Conservation (phyloP, 495 filamentous ascomycete genomes). For the Cryomyces minteri region DNA sequence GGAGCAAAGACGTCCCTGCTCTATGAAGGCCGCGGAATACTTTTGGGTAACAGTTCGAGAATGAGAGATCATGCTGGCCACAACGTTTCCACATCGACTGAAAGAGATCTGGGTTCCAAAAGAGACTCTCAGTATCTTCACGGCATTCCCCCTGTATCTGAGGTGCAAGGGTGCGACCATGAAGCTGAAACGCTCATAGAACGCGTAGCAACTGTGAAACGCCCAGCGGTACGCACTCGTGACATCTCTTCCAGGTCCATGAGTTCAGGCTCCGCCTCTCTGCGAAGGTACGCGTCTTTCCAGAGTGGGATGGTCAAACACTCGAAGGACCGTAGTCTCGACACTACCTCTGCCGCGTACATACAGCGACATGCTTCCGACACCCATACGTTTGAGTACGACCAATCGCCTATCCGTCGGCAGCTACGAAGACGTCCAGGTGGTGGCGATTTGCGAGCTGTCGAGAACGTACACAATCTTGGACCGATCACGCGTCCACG, state of each 20-base stretch:
- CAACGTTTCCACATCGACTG: background rate
- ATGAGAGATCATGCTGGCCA: background rate
- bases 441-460: slow-evolving; percentile 74
- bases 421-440: slow-evolving; percentile 74
- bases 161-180: background rate
- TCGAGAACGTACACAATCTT: slow-evolving; percentile 51
- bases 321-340: slow-evolving; percentile 38
- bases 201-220: background rate
- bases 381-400: too few relatives aligned
- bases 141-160: background rate
- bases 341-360: slow-evolving; percentile 18
- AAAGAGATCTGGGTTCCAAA: background rate
- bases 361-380: too few relatives aligned
- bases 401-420: slow-evolving; percentile 23
- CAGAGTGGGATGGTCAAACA: slow-evolving; percentile 49
- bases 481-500: slow-evolving; percentile 41
- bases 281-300: slow-evolving; percentile 52
- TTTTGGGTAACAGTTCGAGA: background rate
- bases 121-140: background rate
- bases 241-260: slow-evolving; percentile 11
- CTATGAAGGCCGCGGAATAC: too few relatives aligned
- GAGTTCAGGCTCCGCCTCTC: slow-evolving; percentile 10
- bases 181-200: background rate
- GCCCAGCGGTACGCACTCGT: background rate
- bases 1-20: too few relatives aligned